Evolutionary conservation across 2,329 filamentous ascomycete species (phyloP), one percentile per base, ranked within the genome.

Genomic region (Sordariomycetes sp.): DNA sequence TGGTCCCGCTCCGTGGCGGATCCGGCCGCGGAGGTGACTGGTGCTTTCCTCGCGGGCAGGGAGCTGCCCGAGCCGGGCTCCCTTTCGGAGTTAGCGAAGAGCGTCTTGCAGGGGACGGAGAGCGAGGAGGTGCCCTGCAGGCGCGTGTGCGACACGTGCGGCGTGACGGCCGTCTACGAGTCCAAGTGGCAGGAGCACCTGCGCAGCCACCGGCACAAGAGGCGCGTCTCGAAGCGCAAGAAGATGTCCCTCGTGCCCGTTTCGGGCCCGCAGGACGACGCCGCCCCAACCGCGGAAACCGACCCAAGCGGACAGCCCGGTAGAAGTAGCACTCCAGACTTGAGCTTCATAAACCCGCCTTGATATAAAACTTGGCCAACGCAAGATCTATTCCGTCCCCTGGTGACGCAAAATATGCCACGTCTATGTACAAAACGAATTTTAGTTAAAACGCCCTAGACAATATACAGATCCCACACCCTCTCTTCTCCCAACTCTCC

Each of bases 141-240:
- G 61, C 80, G 79, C 63, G 80, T 78, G 20, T 99, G 94, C 66
- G 84, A 90, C 2, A 63, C 85, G 1, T 99, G 94, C 67, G 74
- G 90, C 64, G 80, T 81, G 59, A 82, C 83, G 24, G 71, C 79
- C 4, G 68, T 85, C 57, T 82, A 79, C 2, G 80, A 85, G 61
- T 74, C 79, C 60, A 70, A 70, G 1, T 77, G 72, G 73, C 61
- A 68, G 46, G 67, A 70, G 59, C 74, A 76, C 57, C 59, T 74
- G 11, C 71, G 69, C 60, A 70, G 72, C 51, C 61, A 65, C 11
- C 63, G 67, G 18, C 74, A 76, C 57, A 67, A 68, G 5, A 63
- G 70, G 18, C 64, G 66, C 6, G 51, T 69, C 34, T 69, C 68
- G 43, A 71, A 64, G 63, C 73, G 68, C 58, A 73, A 71, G 58